Evolutionary conservation across 306 rosid species (phyloP).

Genomic region (Rosa multiflora): DNA sequence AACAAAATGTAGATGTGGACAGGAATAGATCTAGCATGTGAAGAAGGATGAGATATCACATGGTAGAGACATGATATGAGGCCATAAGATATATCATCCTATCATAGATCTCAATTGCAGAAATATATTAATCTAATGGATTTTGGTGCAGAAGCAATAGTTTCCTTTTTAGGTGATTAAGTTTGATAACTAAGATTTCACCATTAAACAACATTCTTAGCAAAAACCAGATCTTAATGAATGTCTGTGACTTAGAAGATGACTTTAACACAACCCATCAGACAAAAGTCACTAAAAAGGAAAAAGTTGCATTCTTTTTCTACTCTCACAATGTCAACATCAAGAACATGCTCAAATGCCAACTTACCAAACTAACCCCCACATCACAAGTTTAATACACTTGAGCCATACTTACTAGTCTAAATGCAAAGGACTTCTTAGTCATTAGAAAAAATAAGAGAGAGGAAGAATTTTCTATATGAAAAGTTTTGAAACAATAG

Average conservation of each 20-base stretch:
- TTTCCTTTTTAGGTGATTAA: not conserved
- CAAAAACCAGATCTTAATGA: not conserved
- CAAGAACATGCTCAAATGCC: not conserved
- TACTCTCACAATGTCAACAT: not conserved
- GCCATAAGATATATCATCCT: not conserved
- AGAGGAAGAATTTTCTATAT: not conserved
- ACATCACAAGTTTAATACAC: not conserved
- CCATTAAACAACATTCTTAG: not conserved
- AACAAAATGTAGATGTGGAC: conserved; percentile 11
- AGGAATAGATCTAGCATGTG: conserved; percentile 32
- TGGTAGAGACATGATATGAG: not conserved
- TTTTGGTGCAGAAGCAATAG: not conserved
- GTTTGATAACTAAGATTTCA: conserved; percentile 4
- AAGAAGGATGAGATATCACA: conserved; percentile 20
- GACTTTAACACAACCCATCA: conserved; percentile 1
- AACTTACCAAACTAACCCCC: conserved; percentile 9
- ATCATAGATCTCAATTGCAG: not conserved
- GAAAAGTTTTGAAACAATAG: conserved; percentile 8
- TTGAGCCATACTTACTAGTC: not conserved
- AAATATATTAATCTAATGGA: not conserved
- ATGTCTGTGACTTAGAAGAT: not conserved
- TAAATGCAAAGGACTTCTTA: conserved; percentile 9
- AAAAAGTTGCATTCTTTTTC: not conserved
- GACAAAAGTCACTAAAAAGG: conserved; percentile 23
- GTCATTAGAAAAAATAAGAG: conserved; percentile 2